Base-by-base conservation (phyloP, 2,329 filamentous ascomycete species). In the Sporothrix sp. region DNA sequence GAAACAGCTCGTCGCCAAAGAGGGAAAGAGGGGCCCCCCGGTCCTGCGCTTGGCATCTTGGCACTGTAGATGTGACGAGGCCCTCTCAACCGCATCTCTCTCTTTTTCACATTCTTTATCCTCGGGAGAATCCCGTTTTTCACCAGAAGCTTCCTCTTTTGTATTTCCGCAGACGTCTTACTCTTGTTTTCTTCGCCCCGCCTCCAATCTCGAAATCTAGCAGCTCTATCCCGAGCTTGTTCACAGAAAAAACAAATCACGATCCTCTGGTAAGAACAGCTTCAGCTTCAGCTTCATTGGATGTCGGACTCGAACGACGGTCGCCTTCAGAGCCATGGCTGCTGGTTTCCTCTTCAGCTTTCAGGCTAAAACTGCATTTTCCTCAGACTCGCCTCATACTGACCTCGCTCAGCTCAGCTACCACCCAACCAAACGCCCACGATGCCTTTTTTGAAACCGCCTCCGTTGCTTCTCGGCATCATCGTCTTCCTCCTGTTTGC, bases 401-500 rank as follows among this genome's bases (percentile, higher is more conserved):
- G 39, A 43, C 48, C 11, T 21, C 42, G 6, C 3, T 42, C 28
- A 47, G 28, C 20, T 44, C 10, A 11, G n/a, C 27, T 48, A 43
- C 38, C 10, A 32, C 25, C 18, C 35, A 32, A 20, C 13, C 25
- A 44, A 20, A 7, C 20, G 4, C 11, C 28, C 56, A 64, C 54
- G 55, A 80, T 80, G 77, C 65, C 71, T 58, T 65, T 67, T 55
- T 61, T 71, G 57, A 74, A 70, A 62, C 68, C 68, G 48, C 69
- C 70, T 58, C 69, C 72, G 61, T 65, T 78, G 60, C 61, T 80
- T 54, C 62, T 80, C 65, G 75, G 73, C 60, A 61, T 82, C 58
- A 65, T 78, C 50, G 62, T 87, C 57, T 69, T 91, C 58, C 71
- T 89, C 59, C 69, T 79, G 58, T 78, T 87, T 61, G 79, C 82